Conservation (phyloP, 495 filamentous ascomycete genomes). For the Rhypophila decipiens region DNA sequence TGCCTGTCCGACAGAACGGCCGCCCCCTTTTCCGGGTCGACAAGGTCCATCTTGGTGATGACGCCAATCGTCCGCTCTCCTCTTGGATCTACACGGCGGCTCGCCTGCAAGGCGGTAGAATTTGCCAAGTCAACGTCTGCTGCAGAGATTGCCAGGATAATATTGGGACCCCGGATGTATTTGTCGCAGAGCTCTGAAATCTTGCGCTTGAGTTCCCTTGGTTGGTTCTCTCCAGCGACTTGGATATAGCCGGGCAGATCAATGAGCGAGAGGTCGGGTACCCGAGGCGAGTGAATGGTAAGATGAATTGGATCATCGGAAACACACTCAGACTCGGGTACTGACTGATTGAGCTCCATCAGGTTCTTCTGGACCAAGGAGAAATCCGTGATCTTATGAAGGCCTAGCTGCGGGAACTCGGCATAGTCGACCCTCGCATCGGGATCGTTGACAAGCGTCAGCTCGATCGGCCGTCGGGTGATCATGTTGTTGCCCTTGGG, state of each 20-base stretch:
- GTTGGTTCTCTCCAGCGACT: conserved; percentile 84
- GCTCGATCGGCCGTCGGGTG: conserved; percentile 89
- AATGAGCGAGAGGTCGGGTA: conserved; percentile 93
- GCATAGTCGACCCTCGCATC: conserved; percentile 87
- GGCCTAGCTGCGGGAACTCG: conserved; percentile 87
- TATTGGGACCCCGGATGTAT: conserved; percentile 93
- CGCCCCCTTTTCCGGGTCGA: conserved; percentile 73
- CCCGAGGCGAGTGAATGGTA: conserved; percentile 87
- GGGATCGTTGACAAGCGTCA: conserved; percentile 94
- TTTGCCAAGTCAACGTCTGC: conserved; percentile 97
- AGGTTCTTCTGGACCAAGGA: conserved; percentile 85
- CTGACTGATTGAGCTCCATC: conserved; percentile 90
- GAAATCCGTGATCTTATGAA: conserved; percentile 91
- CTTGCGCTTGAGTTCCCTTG: conserved; percentile 85
- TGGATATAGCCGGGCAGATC: conserved; percentile 98
- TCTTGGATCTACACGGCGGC: conserved; percentile 84
- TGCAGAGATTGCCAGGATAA: conserved; percentile 95
- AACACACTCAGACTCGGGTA: conserved; percentile 83
- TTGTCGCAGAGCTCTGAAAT: conserved; percentile 96
- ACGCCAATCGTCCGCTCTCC: conserved; percentile 97
- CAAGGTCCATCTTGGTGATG: conserved; percentile 98
- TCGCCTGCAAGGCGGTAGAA: conserved; percentile 86
- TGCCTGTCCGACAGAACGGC: conserved; percentile 79
- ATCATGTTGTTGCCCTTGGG: conserved; percentile 99
- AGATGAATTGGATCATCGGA: conserved; percentile 96